Base-by-base conservation (phyloP, 192 early-diverging fungal genomes). In the Cetraspora pellucida region DNA sequence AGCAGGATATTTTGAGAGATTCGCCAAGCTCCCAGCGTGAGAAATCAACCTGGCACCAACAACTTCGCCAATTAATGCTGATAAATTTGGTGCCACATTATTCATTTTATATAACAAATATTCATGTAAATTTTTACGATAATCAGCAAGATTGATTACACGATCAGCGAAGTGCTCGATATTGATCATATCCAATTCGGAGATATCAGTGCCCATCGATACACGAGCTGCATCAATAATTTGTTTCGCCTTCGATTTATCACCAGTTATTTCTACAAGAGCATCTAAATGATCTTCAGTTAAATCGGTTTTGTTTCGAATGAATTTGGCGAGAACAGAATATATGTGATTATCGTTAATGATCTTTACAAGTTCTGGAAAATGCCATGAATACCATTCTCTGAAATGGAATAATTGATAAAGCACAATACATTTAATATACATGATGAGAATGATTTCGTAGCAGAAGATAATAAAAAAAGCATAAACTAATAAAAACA, bases 371-470 rank as follows among this genome's bases (percentile, higher is more conserved):
- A 99, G 84, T 88, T 99, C 97, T 44, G 98, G 98, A 89, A 99
- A 99, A 82, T 99, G 98, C 97, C 97, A 99, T 71, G 93, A 93
- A 86, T 99, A 99, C 98, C 98, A 99, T 86, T 99, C 98, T 77
- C 95, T 94, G 66, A 74, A 23, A 23, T 17, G 50, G 31, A 43
- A 58, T 13, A 63, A 67, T 37, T 46, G 17, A 59, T 4, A 64
- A 70, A 77, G 50, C 14, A n/a, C 23, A 70, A 46, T 2, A 43
- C 21, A 16, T 30, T 30, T 17, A 66, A 27, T 43, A 54, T 9
- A 71, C 17, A 37, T 21, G n/a, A 19, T 77, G 7, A n/a, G 17
- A 19, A 64, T 31, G 58, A 80, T 31, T 54, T 54, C 19, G 16
- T 54, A 54, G 19, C 19, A 19, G 5, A n/a, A 54, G 16, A 11